phyloP scores from a whole-genome alignment of 148 eudicot species.

The Cornus suecica region DNA sequence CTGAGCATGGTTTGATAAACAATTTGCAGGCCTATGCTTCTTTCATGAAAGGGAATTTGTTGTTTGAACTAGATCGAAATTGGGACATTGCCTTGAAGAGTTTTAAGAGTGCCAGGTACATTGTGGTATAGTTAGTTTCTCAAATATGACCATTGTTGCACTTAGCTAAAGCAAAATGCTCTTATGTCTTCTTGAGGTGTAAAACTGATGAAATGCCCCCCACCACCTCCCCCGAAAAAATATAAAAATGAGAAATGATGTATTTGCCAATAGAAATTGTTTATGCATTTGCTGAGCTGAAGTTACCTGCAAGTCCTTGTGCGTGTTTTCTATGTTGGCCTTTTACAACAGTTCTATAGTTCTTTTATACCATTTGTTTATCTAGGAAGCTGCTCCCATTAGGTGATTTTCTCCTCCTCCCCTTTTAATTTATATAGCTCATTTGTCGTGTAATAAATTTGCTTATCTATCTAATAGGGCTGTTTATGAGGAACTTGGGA shows the following conservation, averaged over 20 bases:
- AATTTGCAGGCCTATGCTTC: conserved; percentile 85
- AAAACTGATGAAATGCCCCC: too few species aligned
- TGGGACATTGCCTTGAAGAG: conserved; percentile 88
- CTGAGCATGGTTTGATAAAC: conserved; percentile 5
- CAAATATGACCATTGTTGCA: not conserved
- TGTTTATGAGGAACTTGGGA: conserved; percentile 97
- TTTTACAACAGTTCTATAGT: not conserved
- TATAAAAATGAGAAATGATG: not conserved
- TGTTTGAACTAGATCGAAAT: conserved; percentile 89
- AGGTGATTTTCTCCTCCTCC: not conserved
- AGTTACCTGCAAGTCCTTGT: conserved; percentile 6
- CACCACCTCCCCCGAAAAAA: too few species aligned
- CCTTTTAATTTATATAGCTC: not conserved
- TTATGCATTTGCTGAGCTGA: not conserved
- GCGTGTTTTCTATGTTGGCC: not conserved
- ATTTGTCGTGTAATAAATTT: not conserved
- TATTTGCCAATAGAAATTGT: not conserved
- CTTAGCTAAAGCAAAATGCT: not conserved
- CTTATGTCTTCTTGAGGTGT: not conserved
- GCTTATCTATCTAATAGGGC: conserved; percentile 47
- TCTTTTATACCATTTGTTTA: not conserved
- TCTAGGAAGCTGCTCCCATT: conserved; percentile 1
- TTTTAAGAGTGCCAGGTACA: conserved; percentile 92
- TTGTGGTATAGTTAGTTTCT: not conserved
- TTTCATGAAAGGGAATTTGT: conserved; percentile 77